A percentile compares a stretch with the other conserved stretches of the same genome.
These are phyloP conservation scores for Stephania japonica DNA, from an alignment of 164 flowering plant species.

Conservation along the genomic window DNA sequence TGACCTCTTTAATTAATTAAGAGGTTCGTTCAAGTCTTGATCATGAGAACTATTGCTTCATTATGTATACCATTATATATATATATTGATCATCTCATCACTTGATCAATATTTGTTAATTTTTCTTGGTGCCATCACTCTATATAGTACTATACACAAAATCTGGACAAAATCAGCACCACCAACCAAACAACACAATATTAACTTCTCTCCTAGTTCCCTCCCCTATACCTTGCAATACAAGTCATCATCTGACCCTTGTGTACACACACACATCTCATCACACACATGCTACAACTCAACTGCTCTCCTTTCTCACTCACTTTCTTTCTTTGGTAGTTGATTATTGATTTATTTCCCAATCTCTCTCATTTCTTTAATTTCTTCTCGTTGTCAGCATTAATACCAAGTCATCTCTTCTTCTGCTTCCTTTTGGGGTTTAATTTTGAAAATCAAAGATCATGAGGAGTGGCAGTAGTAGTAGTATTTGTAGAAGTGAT, in stretches of 20 bases:
- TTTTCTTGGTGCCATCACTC: no score
- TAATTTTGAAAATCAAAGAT: conserved; percentile 18
- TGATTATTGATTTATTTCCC: neutral
- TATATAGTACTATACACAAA: no score
- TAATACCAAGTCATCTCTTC: neutral
- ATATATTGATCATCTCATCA: no score
- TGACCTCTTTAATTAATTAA: no score
- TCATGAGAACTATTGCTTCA: no score
- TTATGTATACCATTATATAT: no score
- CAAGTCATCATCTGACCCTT: neutral
- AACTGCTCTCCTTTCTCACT: neutral
- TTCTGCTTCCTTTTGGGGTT: neutral
- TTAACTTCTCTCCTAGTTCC: conserved; percentile 1
- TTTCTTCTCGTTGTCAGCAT: neutral
- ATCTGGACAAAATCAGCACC: no score
- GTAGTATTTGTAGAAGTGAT: conserved; percentile 16
- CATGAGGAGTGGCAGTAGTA: neutral
- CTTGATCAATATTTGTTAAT: no score
- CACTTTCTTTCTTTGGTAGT: conserved; percentile 2
- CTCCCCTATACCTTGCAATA: conserved; percentile 12
- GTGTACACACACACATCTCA: neutral
- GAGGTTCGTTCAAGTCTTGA: no score
- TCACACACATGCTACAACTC: neutral
- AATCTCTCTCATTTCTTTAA: neutral
- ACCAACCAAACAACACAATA: neutral